phyloP scores from a whole-genome alignment of 2,329 filamentous ascomycete species.

The Coniochaeta ligniaria region DNA sequence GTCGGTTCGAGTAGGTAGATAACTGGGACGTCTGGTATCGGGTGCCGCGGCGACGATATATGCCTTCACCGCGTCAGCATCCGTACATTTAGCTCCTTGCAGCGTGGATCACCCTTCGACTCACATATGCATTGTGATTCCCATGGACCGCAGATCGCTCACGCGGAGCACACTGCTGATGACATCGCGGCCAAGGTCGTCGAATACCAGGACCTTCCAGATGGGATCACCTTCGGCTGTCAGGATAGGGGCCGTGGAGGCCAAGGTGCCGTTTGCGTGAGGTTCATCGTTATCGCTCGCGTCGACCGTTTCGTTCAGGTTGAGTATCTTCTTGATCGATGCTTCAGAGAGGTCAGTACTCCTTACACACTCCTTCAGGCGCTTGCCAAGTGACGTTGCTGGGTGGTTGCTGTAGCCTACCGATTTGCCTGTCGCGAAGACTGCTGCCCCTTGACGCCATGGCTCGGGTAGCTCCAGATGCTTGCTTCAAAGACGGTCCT shows the following conservation, averaged over 20 bases:
- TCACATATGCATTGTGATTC: conserved; percentile 94
- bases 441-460: conserved; percentile 41
- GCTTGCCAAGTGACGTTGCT: background rate
- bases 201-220: conserved; percentile 97
- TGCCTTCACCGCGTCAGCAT: conserved; percentile 44
- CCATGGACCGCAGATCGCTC: conserved; percentile 85
- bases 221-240: conserved; percentile 86
- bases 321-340: conserved; percentile 91
- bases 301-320: conserved; percentile 72
- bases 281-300: conserved; percentile 55
- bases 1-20: conserved; percentile 95
- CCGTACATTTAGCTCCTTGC: background rate
- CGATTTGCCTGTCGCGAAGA: conserved; percentile 44
- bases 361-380: background rate
- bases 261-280: conserved; percentile 55
- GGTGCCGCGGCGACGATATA: conserved; percentile 72
- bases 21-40: conserved; percentile 93
- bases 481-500: conserved; percentile 2
- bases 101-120: conserved; percentile 10
- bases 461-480: conserved; percentile 9
- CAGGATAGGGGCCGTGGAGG: conserved; percentile 70
- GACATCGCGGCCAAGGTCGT: conserved; percentile 82
- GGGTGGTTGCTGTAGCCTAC: conserved; percentile 22
- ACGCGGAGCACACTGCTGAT: conserved; percentile 95
- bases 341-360: conserved; percentile 38